Percentiles rank a stretch among this genome's conserved stretches.
phyloP scores from a whole-genome alignment of 768 basidiomycete species.

The Mycena maculata region DNA sequence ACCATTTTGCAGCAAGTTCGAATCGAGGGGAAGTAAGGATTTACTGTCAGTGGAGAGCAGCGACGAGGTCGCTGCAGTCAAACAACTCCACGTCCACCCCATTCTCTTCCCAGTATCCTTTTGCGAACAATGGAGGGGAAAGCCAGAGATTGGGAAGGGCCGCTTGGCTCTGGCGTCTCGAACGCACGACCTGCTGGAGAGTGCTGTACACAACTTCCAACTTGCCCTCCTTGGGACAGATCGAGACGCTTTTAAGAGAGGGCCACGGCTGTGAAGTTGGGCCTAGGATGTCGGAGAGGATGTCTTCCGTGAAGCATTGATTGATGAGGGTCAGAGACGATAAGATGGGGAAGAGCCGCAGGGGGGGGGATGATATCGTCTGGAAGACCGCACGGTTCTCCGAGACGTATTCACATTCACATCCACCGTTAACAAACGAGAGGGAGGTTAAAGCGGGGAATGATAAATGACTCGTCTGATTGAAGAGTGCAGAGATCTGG shows the following conservation, averaged over 20 bases:
- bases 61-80: no score
- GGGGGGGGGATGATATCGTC: neutral
- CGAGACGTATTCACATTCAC: neutral
- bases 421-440: neutral
- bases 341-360: constrained; percentile 1
- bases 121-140: neutral
- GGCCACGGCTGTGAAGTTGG: neutral
- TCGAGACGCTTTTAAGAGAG: neutral
- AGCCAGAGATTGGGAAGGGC: neutral
- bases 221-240: neutral
- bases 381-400: neutral
- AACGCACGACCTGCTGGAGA: neutral
- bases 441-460: constrained; percentile 15
- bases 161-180: neutral
- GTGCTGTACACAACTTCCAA: neutral
- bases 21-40: no score
- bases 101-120: neutral
- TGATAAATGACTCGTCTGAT: neutral
- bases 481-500: neutral
- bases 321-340: constrained; percentile 10
- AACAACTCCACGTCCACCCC: neutral
- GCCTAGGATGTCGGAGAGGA: neutral
- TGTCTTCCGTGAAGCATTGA: neutral
- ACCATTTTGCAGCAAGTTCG: no score
- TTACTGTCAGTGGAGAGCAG: no score